phyloP scores from a whole-genome alignment of 176 grass and related monocot species.

The Paspalum notatum region DNA sequence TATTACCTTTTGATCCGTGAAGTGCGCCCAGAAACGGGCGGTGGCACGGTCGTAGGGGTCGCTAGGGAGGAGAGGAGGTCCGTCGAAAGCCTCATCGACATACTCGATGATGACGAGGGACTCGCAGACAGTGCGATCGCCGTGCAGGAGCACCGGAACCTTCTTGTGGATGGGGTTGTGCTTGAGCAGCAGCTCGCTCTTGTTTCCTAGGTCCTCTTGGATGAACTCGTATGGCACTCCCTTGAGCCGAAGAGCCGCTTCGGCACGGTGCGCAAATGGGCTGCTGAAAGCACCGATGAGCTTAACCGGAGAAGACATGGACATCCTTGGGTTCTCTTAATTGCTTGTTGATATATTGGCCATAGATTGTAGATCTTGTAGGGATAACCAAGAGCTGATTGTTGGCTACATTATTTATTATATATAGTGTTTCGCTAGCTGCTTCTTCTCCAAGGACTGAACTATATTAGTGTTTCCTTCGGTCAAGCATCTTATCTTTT shows the following conservation, averaged over 20 bases:
- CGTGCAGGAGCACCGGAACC: conserved; percentile 56
- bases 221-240: conserved; percentile 51
- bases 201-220: conserved; percentile 39
- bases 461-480: too few species aligned
- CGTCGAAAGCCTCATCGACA: conserved; percentile 52
- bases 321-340: neutral
- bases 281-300: conserved; percentile 38
- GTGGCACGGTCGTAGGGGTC: conserved; percentile 39
- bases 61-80: neutral
- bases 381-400: too few species aligned
- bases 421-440: too few species aligned
- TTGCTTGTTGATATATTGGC: too few species aligned
- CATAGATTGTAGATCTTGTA: too few species aligned
- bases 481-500: too few species aligned
- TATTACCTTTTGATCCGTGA: conserved; percentile 45
- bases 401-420: too few species aligned
- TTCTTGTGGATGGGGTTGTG: conserved; percentile 53
- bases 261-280: conserved; percentile 41
- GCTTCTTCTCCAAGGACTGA: too few species aligned
- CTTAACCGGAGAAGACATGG: conserved; percentile 23
- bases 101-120: conserved; percentile 61
- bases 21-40: conserved; percentile 48
- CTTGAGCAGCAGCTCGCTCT: too few species aligned
- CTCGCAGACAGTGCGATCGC: conserved; percentile 34
- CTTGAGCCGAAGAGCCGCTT: conserved; percentile 42